A percentile compares a stretch with the other conserved stretches of the same genome.
Conservation (phyloP, 2,329 filamentous ascomycete genomes). For the Epichloe brachyelytri region DNA sequence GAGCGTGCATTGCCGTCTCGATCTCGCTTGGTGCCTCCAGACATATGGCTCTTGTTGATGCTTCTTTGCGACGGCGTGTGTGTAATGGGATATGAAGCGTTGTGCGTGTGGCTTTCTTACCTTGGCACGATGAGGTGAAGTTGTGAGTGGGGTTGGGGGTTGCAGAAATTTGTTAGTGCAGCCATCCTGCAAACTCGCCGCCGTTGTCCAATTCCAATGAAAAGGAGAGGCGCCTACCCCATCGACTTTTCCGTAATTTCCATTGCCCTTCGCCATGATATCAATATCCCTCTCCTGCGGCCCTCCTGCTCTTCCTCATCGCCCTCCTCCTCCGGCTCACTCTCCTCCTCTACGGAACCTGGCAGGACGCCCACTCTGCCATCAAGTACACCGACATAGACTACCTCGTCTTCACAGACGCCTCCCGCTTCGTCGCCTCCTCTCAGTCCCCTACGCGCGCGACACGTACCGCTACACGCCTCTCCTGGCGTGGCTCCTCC, state of each 20-base stretch:
- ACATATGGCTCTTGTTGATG: conserved; percentile 15
- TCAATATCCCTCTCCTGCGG: conserved; percentile 16
- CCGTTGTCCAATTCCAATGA: too few relatives aligned
- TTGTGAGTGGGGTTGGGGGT: background rate
- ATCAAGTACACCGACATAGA: conserved; percentile 99
- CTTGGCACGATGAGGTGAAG: background rate
- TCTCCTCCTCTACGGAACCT: conserved; percentile 78
- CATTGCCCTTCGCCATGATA: background rate
- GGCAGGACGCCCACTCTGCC: conserved; percentile 83
- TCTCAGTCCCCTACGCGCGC: conserved; percentile 63
- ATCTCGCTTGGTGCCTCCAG: conserved; percentile 39
- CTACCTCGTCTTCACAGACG: conserved; percentile 96
- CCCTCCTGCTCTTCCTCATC: conserved; percentile 39
- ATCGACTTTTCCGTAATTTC: too few relatives aligned
- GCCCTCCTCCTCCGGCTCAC: conserved; percentile 52
- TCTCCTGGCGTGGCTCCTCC: conserved; percentile 77
- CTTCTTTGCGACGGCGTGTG: background rate
- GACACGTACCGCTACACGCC: conserved; percentile 98
- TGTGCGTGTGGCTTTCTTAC: background rate
- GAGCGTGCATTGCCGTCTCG: conserved; percentile 34
- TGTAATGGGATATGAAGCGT: background rate
- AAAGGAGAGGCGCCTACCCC: too few relatives aligned
- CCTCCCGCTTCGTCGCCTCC: conserved; percentile 60
- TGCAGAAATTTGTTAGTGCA: background rate
- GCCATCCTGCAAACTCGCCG: background rate